Evolutionary conservation across 495 filamentous ascomycete species (phyloP), one percentile per base, ranked within the genome.

Genomic region (Lasiosphaeria miniovina): DNA sequence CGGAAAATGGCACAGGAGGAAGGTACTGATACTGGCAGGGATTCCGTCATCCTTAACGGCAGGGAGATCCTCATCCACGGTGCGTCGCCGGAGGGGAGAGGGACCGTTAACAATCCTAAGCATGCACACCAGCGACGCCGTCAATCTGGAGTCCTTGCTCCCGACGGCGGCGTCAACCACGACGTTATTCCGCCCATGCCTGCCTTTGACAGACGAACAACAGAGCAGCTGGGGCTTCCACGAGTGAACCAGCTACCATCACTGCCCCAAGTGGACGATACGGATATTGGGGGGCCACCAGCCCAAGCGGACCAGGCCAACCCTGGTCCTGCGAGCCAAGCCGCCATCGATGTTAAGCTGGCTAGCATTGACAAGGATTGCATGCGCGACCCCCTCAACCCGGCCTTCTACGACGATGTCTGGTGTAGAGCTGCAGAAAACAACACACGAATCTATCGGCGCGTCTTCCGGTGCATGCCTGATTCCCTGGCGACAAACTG

Each of bases 381-480:
- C 65, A 84, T 84, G 82, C 75, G 74, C 14, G 94, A 98, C 69
- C 94, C 95, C 0, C 77, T 98, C 34, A 87, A 87, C 61, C 84
- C 93, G 58, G 71, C 77, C 3, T 98, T 97, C 75, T 93, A 88
- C 67, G 82, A 91, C 49, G 90, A 96, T 62, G 86, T 88, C 1
- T 98, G 94, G 94, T 85, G 86, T 61, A 76, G 83, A n/a, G 85
- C 92, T 48, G 94, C 94, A 6, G 87, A 89, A 52, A 97, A 97
- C 74, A 98, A 98, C 70, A 97, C 94, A 5, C 89, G 90, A 60
- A 82, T 98, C 36, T 98, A 87, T 75, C 87, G 95, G 32, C 85
- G 88, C 57, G 95, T 98, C 11, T 98, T 98, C 78, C 86, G 95
- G 50, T 96, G 91, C 73, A 93, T 93, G 90, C 94, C 94, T 2